Conservation (phyloP, 2,329 filamentous ascomycete species). For the Leptosphaerulina australis region DNA sequence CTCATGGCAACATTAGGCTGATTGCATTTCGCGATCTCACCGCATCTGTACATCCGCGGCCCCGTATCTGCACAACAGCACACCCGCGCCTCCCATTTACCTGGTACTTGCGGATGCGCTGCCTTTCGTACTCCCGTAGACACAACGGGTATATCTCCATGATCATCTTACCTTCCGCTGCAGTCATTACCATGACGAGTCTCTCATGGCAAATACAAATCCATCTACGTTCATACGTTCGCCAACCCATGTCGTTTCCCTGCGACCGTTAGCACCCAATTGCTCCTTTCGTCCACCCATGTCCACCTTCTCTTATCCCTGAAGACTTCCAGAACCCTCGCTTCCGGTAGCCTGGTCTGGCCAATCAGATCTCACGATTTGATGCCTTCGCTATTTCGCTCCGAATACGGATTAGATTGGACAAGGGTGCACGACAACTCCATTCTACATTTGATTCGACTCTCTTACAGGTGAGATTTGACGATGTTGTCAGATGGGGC, state of each 20-base stretch:
- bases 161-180: neutral
- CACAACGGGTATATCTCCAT: too few species aligned
- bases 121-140: too few species aligned
- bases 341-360: neutral
- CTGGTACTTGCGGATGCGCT: neutral
- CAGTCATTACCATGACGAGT: neutral
- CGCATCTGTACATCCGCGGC: neutral
- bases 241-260: slow-evolving; percentile 6
- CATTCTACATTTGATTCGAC: too few species aligned
- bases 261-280: slow-evolving; percentile 2
- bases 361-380: neutral
- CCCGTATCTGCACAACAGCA: neutral
- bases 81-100: neutral
- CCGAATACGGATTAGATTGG: neutral
- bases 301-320: neutral
- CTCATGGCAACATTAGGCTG: neutral
- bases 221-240: too few species aligned
- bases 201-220: too few species aligned
- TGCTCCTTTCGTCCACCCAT: slow-evolving; percentile 9
- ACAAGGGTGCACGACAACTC: neutral
- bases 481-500: neutral
- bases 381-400: neutral
- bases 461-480: neutral
- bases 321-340: slow-evolving; percentile 7
- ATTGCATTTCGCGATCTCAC: neutral